Percentiles rank a stretch among this genome's conserved stretches.
Evolutionary conservation across 495 filamentous ascomycete species (phyloP).

Genomic region (Evansstolkia leycettana): DNA sequence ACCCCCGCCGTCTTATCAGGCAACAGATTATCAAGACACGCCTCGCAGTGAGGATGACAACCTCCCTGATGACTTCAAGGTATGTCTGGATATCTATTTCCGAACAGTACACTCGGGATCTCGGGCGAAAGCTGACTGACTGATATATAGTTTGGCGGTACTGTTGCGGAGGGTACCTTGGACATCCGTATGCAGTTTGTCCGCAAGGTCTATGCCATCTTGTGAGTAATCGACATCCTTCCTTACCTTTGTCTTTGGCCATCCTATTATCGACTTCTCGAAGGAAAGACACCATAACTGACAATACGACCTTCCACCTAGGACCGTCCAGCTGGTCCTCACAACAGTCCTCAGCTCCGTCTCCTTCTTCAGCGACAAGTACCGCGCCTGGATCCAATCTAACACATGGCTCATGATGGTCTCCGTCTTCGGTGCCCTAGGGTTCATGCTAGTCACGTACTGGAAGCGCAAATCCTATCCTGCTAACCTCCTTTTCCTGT

Average conservation of each 20-base stretch:
- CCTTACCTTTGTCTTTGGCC: too few species aligned
- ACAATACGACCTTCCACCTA: too few species aligned
- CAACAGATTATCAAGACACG: constrained; percentile 28
- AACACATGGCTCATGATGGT: constrained; percentile 77
- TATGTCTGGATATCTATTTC: constrained; percentile 15
- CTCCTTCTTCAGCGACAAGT: constrained; percentile 68
- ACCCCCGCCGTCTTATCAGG: constrained; percentile 65
- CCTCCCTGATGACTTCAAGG: constrained; percentile 96
- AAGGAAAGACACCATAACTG: too few species aligned
- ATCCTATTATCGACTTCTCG: too few species aligned
- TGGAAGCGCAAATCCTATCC: constrained; percentile 99
- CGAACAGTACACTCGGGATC: too few species aligned
- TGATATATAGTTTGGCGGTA: constrained; percentile 62
- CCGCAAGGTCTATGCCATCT: constrained; percentile 80
- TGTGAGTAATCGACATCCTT: constrained; percentile 34
- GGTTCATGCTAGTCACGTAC: constrained; percentile 77
- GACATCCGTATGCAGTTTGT: constrained; percentile 97
- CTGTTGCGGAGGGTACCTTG: constrained; percentile 81
- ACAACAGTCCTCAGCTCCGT: constrained; percentile 72
- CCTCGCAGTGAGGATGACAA: constrained; percentile 80
- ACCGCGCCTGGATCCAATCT: constrained; percentile 78
- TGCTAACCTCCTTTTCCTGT: constrained; percentile 83
- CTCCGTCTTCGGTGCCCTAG: constrained; percentile 68
- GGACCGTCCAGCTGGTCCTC: constrained; percentile 74
- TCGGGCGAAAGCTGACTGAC: constrained; percentile 4